These are phyloP conservation scores for Ustilago curta DNA, from an alignment of 1,284 basidiomycete genomes.

Conservation along the genomic window DNA sequence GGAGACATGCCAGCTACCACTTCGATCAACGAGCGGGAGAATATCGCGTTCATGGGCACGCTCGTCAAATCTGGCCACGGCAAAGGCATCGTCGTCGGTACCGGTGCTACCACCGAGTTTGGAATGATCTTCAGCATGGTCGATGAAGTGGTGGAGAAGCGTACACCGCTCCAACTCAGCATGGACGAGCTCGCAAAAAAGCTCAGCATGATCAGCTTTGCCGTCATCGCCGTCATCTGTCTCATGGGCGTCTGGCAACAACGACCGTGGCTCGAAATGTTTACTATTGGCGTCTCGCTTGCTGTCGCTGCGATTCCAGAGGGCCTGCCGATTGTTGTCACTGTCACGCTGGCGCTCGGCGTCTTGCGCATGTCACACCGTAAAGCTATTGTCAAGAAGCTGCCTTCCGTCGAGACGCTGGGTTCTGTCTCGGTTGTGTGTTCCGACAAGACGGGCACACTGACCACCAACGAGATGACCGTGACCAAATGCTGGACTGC, in stretches of 20 bases:
- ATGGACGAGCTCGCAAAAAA: slow-evolving; percentile 98
- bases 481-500: slow-evolving; percentile 88
- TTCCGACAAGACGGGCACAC: slow-evolving; percentile 96
- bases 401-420: slow-evolving; percentile 92
- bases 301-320: slow-evolving; percentile 98
- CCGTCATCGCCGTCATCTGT: slow-evolving; percentile 91
- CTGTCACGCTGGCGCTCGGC: slow-evolving; percentile 93
- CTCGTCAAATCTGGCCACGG: slow-evolving; percentile 91
- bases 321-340: slow-evolving; percentile 95
- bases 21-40: slow-evolving; percentile 84
- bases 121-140: slow-evolving; percentile 98
- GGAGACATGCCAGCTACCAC: slow-evolving; percentile 9
- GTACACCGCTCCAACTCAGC: slow-evolving; percentile 89
- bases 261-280: slow-evolving; percentile 96
- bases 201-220: slow-evolving; percentile 89
- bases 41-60: slow-evolving; percentile 96
- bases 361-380: slow-evolving; percentile 92
- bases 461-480: slow-evolving; percentile 96
- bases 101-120: slow-evolving; percentile 89
- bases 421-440: slow-evolving; percentile 96
- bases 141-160: slow-evolving; percentile 93
- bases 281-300: slow-evolving; percentile 96
- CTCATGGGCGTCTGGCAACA: slow-evolving; percentile 87
- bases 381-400: slow-evolving; percentile 95
- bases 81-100: slow-evolving; percentile 88